Evolutionary conservation across 352 stramenopile species (phyloP).

Genomic region (Aphanomyces astaci): DNA sequence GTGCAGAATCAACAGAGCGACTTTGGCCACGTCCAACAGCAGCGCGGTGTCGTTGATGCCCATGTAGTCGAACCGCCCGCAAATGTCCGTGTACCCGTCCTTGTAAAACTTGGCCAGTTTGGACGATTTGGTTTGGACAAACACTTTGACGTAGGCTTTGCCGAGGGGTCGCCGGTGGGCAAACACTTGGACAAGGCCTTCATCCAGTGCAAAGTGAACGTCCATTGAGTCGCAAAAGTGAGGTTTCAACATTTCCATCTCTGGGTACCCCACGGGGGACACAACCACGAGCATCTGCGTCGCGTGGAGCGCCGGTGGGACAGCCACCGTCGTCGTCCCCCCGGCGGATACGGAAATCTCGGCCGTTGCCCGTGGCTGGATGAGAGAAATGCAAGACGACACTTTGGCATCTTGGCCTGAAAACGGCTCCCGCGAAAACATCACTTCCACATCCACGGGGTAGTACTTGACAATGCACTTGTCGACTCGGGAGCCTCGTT

Average conservation of each 20-base stretch:
- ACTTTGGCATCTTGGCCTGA: slow-evolving; percentile 34
- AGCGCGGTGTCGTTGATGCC: slow-evolving; percentile 3
- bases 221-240: slow-evolving; percentile 19
- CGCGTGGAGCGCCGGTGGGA: slow-evolving; percentile 29
- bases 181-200: slow-evolving; percentile 47
- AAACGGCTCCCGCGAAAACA: slow-evolving; percentile 61
- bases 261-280: background rate
- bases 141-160: slow-evolving; percentile 67
- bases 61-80: slow-evolving; percentile 7
- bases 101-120: slow-evolving; percentile 55
- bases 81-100: slow-evolving; percentile 71
- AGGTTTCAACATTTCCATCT: slow-evolving; percentile 6
- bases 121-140: slow-evolving; percentile 30
- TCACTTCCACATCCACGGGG: slow-evolving; percentile 54
- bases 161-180: slow-evolving; percentile 33
- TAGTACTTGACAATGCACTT: slow-evolving; percentile 45
- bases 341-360: slow-evolving; percentile 28
- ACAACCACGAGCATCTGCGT: slow-evolving; percentile 40
- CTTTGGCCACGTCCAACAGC: slow-evolving; percentile 33
- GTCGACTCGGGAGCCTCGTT: slow-evolving; percentile 27
- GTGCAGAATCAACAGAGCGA: slow-evolving; percentile 45
- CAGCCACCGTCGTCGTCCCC: slow-evolving; percentile 23
- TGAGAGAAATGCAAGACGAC: slow-evolving; percentile 36
- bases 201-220: slow-evolving; percentile 16
- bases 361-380: slow-evolving; percentile 37